phyloP scores from a whole-genome alignment of 2,329 filamentous ascomycete genomes.

The Orbilia oligospora region DNA sequence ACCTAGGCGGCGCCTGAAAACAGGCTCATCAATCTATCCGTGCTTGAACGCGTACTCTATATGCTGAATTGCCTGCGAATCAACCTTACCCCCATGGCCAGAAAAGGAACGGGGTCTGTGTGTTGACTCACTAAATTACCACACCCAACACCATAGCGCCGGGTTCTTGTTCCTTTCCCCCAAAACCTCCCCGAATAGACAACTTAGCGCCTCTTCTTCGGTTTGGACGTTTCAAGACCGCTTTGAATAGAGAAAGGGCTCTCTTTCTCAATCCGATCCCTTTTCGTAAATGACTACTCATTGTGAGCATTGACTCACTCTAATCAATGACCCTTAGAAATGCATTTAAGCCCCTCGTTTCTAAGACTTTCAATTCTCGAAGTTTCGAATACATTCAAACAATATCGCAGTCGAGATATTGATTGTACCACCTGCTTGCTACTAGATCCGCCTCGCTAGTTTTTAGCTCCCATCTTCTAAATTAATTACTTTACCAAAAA shows the following conservation, averaged over 20 bases:
- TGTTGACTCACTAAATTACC: slow-evolving; percentile 33
- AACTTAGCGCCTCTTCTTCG: not conserved
- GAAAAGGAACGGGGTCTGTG: slow-evolving; percentile 5
- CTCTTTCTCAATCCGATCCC: not conserved
- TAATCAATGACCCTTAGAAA: slow-evolving; percentile 16
- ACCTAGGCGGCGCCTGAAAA: slow-evolving; percentile 30
- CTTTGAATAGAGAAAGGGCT: not conserved
- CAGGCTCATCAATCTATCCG: slow-evolving; percentile 10
- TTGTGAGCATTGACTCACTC: slow-evolving; percentile 23
- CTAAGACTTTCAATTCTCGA: slow-evolving; percentile 5
- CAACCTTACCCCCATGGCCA: slow-evolving; percentile 20
- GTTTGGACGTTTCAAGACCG: slow-evolving; percentile 16
- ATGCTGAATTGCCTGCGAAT: slow-evolving; percentile 5
- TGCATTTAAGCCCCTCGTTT: slow-evolving; percentile 25
- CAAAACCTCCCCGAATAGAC: slow-evolving; percentile 1
- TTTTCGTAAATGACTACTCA: slow-evolving; percentile 16
- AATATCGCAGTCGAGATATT: slow-evolving; percentile 25
- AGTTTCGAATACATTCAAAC: slow-evolving; percentile 30
- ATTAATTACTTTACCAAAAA: slow-evolving; percentile 6
- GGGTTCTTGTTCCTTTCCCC: not conserved
- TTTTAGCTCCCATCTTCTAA: slow-evolving; percentile 4
- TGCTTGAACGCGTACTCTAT: not conserved
- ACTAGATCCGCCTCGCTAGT: slow-evolving; percentile 1
- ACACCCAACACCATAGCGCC: slow-evolving; percentile 7
- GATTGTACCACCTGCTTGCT: not conserved